Conservation (phyloP, 2,329 filamentous ascomycete genomes). For the Sclerotinia glacialis region DNA sequence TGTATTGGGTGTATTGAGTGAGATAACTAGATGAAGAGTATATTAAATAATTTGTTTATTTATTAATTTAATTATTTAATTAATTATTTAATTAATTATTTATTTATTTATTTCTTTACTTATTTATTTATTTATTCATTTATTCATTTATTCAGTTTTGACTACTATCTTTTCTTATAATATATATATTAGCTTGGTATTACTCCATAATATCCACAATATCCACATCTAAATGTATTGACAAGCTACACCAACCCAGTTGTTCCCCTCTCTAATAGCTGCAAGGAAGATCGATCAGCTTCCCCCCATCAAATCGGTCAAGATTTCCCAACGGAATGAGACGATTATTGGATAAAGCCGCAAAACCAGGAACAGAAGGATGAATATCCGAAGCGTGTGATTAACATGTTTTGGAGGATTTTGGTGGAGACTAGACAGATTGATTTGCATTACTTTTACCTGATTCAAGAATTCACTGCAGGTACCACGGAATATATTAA, state of each 20-base stretch:
- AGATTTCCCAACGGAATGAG: background rate
- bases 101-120: too few species aligned
- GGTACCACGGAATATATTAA: slow-evolving; percentile 16
- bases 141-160: background rate
- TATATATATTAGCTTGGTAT: background rate
- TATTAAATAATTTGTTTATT: background rate
- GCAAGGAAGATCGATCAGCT: slow-evolving; percentile 16
- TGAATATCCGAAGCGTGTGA: slow-evolving; percentile 14
- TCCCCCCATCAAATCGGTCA: background rate
- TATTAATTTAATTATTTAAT: too few species aligned
- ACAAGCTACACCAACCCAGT: background rate
- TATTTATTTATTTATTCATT: background rate
- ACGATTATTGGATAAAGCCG: slow-evolving; percentile 4
- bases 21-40: too few species aligned
- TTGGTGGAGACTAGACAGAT: background rate
- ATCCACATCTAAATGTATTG: background rate
- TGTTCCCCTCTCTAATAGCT: background rate
- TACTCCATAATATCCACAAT: slow-evolving; percentile 1
- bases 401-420: slow-evolving; percentile 5
- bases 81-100: too few species aligned
- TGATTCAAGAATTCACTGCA: slow-evolving; percentile 4
- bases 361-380: background rate
- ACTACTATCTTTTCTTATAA: background rate
- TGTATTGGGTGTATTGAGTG: too few species aligned
- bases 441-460: background rate